Evolutionary conservation across 2,329 filamentous ascomycete genomes (phyloP), one percentile per base, ranked within the genome.

Genomic region (Cucurbitaria berberidis): DNA sequence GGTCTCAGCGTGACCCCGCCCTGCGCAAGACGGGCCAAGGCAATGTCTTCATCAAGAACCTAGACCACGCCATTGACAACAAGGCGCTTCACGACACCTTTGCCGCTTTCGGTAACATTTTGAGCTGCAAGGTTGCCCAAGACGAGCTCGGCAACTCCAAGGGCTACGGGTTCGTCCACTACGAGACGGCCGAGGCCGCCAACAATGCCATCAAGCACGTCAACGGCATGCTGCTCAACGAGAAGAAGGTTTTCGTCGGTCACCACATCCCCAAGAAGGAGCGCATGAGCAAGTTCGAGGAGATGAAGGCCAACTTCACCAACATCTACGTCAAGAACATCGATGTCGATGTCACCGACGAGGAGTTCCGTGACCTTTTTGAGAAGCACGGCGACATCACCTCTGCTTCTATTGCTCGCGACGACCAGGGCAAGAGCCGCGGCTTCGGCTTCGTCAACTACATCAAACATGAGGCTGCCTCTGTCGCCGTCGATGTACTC

Each of bases 231-330:
- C 84, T 99, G 77, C 81, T 99, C 76, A 99, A 99, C 82, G 95
- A 99, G 86, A 99, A 99, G 89, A 99, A 99, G 86, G 95, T 99
- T 63, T 99, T 96, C 70, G 95, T 99, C 68, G 95, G 95, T 63
- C 93, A 97, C 81, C 95, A 99, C 82, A 98, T 99, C 73, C 93
- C 95, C 77, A 98, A 98, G 89, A 98, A 98, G 86, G 95, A 99
- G 76, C 93, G 95, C 72, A 95, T 98, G 86, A 96, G 91, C 91
- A 99, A 99, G 83, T 98, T 98, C 70, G 95, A 99, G 83, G 95
- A 99, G 85, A 99, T 99, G 93, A 99, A 99, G 89, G 95, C 95
- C 79, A 99, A 99, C 85, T 99, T 96, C 86, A 99, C 95, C 83
- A 99, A 99, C 79, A 88, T 99, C 79, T 99, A 99, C 82, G 91